Evolutionary conservation across 1,284 basidiomycete species (phyloP), one percentile per base, ranked within the genome.

Genomic region (Gomphus sp.): DNA sequence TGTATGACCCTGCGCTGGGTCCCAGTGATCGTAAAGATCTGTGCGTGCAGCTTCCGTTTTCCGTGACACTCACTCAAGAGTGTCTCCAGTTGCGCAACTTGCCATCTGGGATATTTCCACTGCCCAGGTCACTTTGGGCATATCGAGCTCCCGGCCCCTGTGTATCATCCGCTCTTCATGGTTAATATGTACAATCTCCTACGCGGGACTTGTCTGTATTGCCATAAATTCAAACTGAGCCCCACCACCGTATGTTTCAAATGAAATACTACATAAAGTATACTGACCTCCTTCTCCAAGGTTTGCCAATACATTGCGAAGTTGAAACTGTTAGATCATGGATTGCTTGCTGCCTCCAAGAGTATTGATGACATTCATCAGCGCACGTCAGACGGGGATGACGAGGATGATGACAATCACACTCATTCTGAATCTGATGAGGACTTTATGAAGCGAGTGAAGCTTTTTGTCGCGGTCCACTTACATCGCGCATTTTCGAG

Each of bases 91-190:
- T 99, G 97, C 73, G 78, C 89, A 65, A 98, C 97, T 72, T 99
- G 97, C 71, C 86, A 83, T 59, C 81, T 96, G 64, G 91, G 85
- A 53, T 94, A 92, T 68, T 98, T 89, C 73, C 87, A 88, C 62
- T 99, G 97, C 71, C 96, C 97, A 0, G 97, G 97, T 7, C 97
- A 99, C 73, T 99, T 92, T 76, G 97, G 97, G n/a, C 97, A 99
- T 73, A 96, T 99, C 64, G 94, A 98, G 66, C 84, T 99, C 6
- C 93, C 97, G 10, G 82, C 90, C 22, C 94, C 97, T 31, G 92
- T 99, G 12, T 99, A 91, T 71, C 96, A 99, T 70, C 97, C 97
- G 0, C 77, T 99, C 34, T 99, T 98, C 74, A 94, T 99, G 87
- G 80, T 80, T 52, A 93, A 97, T 68, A 89, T 91, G 78, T 95